These are phyloP conservation scores for Cladochytrium replicatum DNA, from an alignment of 192 early-diverging fungal species.

Conservation along the genomic window DNA sequence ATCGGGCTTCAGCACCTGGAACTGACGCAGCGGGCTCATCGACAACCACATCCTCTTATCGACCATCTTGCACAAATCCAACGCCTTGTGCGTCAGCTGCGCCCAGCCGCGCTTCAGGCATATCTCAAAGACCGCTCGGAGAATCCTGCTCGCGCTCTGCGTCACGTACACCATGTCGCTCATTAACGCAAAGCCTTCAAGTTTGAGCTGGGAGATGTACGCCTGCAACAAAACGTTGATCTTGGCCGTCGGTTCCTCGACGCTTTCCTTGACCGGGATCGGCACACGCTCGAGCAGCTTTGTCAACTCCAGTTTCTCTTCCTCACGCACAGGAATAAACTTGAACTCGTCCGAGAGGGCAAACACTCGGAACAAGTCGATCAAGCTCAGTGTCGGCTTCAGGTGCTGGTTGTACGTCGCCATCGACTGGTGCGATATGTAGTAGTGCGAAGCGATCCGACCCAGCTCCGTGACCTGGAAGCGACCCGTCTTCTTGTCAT, in stretches of 20 bases:
- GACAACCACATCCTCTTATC: conserved; percentile 91
- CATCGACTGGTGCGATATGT: conserved; percentile 87
- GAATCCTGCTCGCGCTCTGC: conserved; percentile 84
- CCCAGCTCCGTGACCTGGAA: conserved; percentile 87
- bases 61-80: conserved; percentile 96
- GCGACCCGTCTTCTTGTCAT: conserved; percentile 83
- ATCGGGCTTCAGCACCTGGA: conserved; percentile 65
- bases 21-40: conserved; percentile 94
- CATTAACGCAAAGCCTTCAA: conserved; percentile 91
- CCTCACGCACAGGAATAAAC: conserved; percentile 85
- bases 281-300: conserved; percentile 89
- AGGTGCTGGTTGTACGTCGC: conserved; percentile 88
- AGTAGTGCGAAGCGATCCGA: conserved; percentile 93
- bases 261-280: conserved; percentile 84
- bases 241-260: conserved; percentile 87
- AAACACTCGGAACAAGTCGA: conserved; percentile 85
- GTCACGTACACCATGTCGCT: conserved; percentile 99
- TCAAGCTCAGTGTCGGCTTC: conserved; percentile 79
- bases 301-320: conserved; percentile 84
- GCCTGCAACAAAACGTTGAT: conserved; percentile 89
- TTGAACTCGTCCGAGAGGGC: conserved; percentile 87
- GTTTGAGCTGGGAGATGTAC: conserved; percentile 86
- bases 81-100: conserved; percentile 72
- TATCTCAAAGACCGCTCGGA: conserved; percentile 96
- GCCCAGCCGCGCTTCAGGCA: conserved; percentile 91